Base-by-base conservation (phyloP, 306 rosid genomes). In the Pyrus communis region DNA sequence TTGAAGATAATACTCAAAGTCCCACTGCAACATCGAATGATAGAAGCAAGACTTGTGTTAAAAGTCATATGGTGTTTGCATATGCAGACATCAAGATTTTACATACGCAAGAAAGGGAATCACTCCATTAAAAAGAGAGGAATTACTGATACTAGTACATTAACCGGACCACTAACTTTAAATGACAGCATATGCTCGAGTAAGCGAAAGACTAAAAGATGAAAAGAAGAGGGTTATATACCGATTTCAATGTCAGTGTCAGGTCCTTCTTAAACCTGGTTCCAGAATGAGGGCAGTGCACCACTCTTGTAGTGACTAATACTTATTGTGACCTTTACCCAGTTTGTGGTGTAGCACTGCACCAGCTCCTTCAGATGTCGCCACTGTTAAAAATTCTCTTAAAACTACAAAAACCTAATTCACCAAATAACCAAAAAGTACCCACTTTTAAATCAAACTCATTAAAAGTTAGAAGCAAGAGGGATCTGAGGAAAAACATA, bases 211-310 rank as follows among this genome's bases (percentile, higher is more conserved):
- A 68, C 51, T 67, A 42, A 33, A 64, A n/a, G 1, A 68, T 28
- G 52, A 51, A 33, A 45, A 67, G 35, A 73, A n/a, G 43, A 40
- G 33, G 25, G 28, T 40, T 21, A 15, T 25, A 58, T 88, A 94
- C 98, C 97, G 12, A 97, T 95, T 83, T 92, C 97, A 70, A 92
- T 92, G 73, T 95, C 97, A 81, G 97, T 95, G 77, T 95, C 98
- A 77, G 98, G 97, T 1, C 25, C 25, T 25, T 25, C 25, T 25
- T 25, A 25, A 25, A 25, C 25, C 25, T 25, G n/a, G 25, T 25
- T 25, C 1, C 25, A 25, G 25, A 25, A 25, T 25, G 25, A 25
- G 25, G 25, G 1, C 25, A 25, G 25, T 25, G 1, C 25, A 25
- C 1, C 25, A 25, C 88, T 83, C 63, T 95, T 92, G 64, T 88